Evolutionary conservation across 2,329 filamentous ascomycete species (phyloP), one percentile per base, ranked within the genome.

Genomic region (Trichoderma brevicompactum): DNA sequence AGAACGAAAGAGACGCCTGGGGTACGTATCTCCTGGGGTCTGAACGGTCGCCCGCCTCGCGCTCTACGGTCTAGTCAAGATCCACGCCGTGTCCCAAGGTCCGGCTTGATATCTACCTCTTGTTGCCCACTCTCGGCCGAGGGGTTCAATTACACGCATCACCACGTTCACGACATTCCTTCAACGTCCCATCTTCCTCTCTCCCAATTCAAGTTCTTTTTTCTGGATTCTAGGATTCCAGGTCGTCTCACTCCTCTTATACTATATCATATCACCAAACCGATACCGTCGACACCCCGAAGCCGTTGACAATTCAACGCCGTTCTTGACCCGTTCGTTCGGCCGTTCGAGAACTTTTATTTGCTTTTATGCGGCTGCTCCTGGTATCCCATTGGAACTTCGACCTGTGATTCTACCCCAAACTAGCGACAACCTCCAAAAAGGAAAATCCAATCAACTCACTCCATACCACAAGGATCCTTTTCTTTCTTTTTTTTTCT

Each of bases 301-400:
- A 56, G 53, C 54, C 64, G 66, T 66, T 58, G 50, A 41, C 65
- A 46, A 62, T 59, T 40, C 38, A 49, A 65, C 55, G 50, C 32
- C 54, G 44, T 56, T 70, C 74, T 80, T 80, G 80, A 83, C 77
- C 80, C 79, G 79, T 83, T 83, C 75, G 81, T 76, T 83, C 81
- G 82, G 81, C 76, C 76, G 77, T 82, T 64, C 76, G 72, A 75
- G 73, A 69, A 70, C 19, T 58, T 58, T 62, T 59, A 38, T 28
- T n/a, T 41, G 38, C 19, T 40, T 46, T 5, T 54, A 63, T 66
- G 68, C 71, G 70, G 71, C 68, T 63, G 60, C 68, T 61, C 28
- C 49, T 28, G 61, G 64, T 63, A 58, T 49, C 43, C 36, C 28
- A 41, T 44, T 54, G 53, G 49, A 61, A 64, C 52, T 44, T 58